Base-by-base conservation (phyloP, 176 grass and related monocot genomes). In the Carex cristatella region DNA sequence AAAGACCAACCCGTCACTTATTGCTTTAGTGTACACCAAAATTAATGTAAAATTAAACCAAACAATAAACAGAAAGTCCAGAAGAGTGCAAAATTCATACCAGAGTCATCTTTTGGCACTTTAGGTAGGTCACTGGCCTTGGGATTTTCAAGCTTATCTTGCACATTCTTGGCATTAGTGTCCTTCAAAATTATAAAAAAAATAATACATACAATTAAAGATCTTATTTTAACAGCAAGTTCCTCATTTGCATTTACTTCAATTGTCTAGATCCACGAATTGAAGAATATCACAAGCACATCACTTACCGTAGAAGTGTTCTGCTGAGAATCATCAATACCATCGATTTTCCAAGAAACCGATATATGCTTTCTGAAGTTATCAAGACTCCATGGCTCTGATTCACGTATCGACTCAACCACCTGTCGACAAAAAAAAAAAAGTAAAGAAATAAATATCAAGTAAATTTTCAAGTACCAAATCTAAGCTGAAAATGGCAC, bases 281-380 rank as follows among this genome's bases (percentile, higher is more conserved):
- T 48, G 13, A 61, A 55, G 16, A 37, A 37, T 51, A 68, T 33
- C 14, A 10, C 23, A 44, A 70, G 65, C 13, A 83, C 70, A 14
- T 79, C 80, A 79, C 58, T 60, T 75, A 66, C 15, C 73, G 51
- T 90, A 53, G 65, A 16, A 84, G 83, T 90, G 70, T 81, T 85
- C 73, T 88, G 66, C 6, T 87, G 69, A 82, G 61, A 38, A 55
- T 84, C 23, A 10, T 71, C 85, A 65, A 84, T 59, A 75, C 88
- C 91, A 85, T 95, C 88, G 73, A 88, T 90, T 94, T 90, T 95
- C 96, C 96, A 99, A 62, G 96, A 99, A 83, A 88, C 85, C 48
- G 93, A 95, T 13, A 86, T 81, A 89, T 77, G 93, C 54, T 94
- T 90, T 61, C 88, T 94, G 48, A 95, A 94, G 79, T 89, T 95